A percentile compares a stretch with the other conserved stretches of the same genome.
Evolutionary conservation across 2,329 filamentous ascomycete species (phyloP).

Genomic region (Allantophomopsis cytisporea): DNA sequence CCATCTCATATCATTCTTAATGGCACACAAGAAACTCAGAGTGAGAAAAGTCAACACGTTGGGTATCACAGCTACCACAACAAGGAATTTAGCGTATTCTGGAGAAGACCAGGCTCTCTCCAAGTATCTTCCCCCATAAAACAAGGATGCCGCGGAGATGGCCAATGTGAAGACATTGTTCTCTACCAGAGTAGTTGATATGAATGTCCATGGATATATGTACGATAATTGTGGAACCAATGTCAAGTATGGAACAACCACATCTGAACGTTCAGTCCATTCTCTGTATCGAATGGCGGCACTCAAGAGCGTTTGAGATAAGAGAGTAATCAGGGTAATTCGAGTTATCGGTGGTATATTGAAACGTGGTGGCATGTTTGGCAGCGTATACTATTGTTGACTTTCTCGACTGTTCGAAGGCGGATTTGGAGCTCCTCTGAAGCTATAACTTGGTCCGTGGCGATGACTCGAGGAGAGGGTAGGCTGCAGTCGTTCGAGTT

Average conservation of each 20-base stretch:
- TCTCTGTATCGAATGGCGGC: constrained; percentile 62
- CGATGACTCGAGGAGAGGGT: too few species aligned
- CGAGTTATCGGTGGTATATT: constrained; percentile 90
- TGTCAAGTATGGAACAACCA: constrained; percentile 74
- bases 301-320: constrained; percentile 72
- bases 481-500: too few species aligned
- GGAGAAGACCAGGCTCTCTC: constrained; percentile 90
- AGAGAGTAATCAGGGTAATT: constrained; percentile 59
- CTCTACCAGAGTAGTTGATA: constrained; percentile 80
- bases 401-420: too few species aligned
- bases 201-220: constrained; percentile 85
- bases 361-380: constrained; percentile 66
- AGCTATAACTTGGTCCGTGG: too few species aligned
- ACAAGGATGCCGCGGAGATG: constrained; percentile 66
- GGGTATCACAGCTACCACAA: constrained; percentile 64
- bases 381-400: neutral
- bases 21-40: constrained; percentile 58
- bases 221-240: constrained; percentile 74
- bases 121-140: constrained; percentile 87
- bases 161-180: constrained; percentile 80
- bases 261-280: constrained; percentile 47
- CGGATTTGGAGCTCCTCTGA: too few species aligned
- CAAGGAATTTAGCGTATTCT: constrained; percentile 83
- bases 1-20: constrained; percentile 54
- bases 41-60: constrained; percentile 64